Percentiles rank a stretch among this genome's conserved stretches.
Conservation (phyloP, 2,329 filamentous ascomycete genomes). For the Chaetomiaceae sp. region DNA sequence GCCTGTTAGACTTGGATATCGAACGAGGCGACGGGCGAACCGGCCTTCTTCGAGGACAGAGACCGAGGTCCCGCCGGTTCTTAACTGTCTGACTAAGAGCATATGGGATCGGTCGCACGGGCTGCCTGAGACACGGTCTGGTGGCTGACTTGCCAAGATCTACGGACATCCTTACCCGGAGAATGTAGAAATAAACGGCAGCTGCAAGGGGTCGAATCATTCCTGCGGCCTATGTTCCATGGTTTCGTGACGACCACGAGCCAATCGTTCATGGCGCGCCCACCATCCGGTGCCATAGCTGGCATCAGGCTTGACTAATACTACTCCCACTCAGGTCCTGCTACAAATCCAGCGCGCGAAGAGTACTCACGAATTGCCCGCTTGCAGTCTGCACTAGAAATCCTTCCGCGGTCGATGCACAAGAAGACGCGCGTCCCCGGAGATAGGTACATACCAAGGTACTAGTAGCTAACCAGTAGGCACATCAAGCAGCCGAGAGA, state of each 20-base stretch:
- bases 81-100: conserved; percentile 8
- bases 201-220: neutral
- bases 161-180: neutral
- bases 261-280: neutral
- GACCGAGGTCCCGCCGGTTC: conserved; percentile 39
- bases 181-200: neutral
- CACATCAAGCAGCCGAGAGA: no score
- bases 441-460: no score
- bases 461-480: no score
- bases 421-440: no score
- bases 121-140: neutral
- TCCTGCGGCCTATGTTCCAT: neutral
- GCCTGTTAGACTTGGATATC: conserved; percentile 49
- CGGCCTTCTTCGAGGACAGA: conserved; percentile 41
- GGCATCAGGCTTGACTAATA: no score
- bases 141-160: neutral
- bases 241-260: neutral
- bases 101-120: neutral
- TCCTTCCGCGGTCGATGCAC: no score
- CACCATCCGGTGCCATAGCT: no score
- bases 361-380: no score
- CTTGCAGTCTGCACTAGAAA: no score
- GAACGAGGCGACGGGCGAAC: conserved; percentile 41
- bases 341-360: no score
- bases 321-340: no score